Conservation (phyloP, 495 filamentous ascomycete genomes). For the Melanomma pulvis-pyrius region DNA sequence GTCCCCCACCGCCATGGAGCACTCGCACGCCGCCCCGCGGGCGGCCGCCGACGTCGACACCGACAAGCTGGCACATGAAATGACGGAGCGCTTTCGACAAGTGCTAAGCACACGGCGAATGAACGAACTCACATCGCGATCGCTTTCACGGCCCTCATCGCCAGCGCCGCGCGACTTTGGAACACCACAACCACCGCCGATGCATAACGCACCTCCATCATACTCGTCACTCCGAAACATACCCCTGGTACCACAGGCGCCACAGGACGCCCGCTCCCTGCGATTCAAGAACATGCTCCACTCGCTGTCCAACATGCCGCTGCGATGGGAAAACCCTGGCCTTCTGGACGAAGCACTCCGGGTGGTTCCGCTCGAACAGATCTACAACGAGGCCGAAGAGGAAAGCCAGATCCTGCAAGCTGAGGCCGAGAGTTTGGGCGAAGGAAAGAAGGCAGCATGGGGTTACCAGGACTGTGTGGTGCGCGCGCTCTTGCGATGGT, state of each 20-base stretch:
- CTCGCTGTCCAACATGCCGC: conserved; percentile 79
- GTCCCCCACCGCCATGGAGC: conserved; percentile 29
- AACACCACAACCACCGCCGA: conserved; percentile 30
- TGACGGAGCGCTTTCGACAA: conserved; percentile 73
- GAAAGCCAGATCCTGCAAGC: conserved; percentile 84
- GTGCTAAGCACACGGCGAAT: conserved; percentile 76
- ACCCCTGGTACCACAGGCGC: conserved; percentile 79
- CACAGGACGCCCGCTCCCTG: conserved; percentile 67
- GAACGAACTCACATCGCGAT: conserved; percentile 66
- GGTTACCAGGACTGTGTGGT: conserved; percentile 98
- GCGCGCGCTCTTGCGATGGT: conserved; percentile 91
- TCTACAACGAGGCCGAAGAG: conserved; percentile 93
- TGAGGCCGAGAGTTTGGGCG: conserved; percentile 79
- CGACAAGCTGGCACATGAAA: conserved; percentile 46
- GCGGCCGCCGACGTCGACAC: conserved; percentile 23
- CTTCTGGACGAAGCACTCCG: conserved; percentile 89
- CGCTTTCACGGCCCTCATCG: conserved; percentile 56
- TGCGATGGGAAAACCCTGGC: conserved; percentile 95
- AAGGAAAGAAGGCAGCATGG: conserved; percentile 82
- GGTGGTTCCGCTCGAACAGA: conserved; percentile 82
- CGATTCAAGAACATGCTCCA: conserved; percentile 85
- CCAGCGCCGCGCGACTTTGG: conserved; percentile 54
- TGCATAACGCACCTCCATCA: conserved; percentile 53
- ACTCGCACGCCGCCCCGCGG: conserved; percentile 29
- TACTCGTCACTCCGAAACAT: conserved; percentile 71